These are phyloP conservation scores for Sanguinoderma infundibulare DNA, from an alignment of 1,284 basidiomycete species.

Conservation along the genomic window DNA sequence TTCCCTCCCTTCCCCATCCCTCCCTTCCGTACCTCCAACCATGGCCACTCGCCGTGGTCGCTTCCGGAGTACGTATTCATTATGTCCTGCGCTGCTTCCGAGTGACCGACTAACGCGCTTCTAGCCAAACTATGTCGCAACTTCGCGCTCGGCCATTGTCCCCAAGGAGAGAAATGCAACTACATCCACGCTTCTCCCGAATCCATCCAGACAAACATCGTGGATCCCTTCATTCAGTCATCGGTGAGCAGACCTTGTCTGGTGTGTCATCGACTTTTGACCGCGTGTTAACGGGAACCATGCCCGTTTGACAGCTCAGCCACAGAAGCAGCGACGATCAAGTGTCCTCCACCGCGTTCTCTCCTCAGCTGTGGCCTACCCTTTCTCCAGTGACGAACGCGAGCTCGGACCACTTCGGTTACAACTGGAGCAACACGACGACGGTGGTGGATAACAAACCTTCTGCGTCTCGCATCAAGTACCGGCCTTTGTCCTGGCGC, in stretches of 20 bases:
- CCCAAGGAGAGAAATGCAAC: constrained; percentile 36
- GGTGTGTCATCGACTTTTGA: constrained; percentile 6
- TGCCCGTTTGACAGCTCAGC: constrained; percentile 14
- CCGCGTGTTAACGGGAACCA: constrained; percentile 11
- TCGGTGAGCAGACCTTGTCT: constrained; percentile 9
- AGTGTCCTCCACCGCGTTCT: constrained; percentile 9
- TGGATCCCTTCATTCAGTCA: constrained; percentile 15
- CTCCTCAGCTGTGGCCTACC: constrained; percentile 17
- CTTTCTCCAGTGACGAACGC: constrained; percentile 18
- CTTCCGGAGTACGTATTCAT: constrained; percentile 27
- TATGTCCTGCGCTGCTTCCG: background rate
- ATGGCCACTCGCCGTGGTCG: constrained; percentile 27
- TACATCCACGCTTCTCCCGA: constrained; percentile 32
- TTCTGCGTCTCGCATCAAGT: constrained; percentile 21
- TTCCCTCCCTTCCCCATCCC: constrained; percentile 18
- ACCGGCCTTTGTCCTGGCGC: constrained; percentile 38
- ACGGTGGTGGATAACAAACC: background rate
- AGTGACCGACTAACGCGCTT: constrained; percentile 16
- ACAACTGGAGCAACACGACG: constrained; percentile 15
- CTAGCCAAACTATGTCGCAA: constrained; percentile 37
- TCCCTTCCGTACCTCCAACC: constrained; percentile 11
- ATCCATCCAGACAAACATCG: constrained; percentile 14
- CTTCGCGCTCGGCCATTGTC: constrained; percentile 36
- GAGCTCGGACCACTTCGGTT: constrained; percentile 15
- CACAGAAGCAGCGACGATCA: constrained; percentile 7